These are phyloP conservation scores for Hamigera avellanea DNA, from an alignment of 495 filamentous ascomycete genomes.

Conservation along the genomic window DNA sequence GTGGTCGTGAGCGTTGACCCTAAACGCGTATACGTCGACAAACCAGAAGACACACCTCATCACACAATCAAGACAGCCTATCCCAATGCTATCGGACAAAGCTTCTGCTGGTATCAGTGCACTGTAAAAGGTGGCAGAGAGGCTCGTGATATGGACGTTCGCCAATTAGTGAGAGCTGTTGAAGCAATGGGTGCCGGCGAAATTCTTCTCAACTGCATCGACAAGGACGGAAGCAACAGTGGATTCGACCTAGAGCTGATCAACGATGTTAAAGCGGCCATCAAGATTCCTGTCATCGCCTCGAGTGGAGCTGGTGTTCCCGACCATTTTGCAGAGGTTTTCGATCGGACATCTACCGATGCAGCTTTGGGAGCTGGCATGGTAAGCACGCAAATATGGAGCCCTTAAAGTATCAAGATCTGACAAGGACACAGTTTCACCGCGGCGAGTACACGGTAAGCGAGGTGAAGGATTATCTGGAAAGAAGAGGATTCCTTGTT, in stretches of 20 bases:
- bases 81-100: conserved; percentile 65
- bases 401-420: conserved; percentile 4
- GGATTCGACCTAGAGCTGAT: conserved; percentile 94
- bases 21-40: conserved; percentile 74
- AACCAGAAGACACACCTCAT: conserved; percentile 60
- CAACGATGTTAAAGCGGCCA: conserved; percentile 65
- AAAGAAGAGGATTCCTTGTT: conserved; percentile 59
- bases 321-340: conserved; percentile 83
- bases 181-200: conserved; percentile 95
- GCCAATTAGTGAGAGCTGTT: conserved; percentile 75
- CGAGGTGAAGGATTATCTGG: conserved; percentile 81
- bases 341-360: conserved; percentile 73
- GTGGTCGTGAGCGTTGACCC: conserved; percentile 95
- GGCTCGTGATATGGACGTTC: conserved; percentile 79
- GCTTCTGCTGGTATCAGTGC: conserved; percentile 93
- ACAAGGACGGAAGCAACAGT: conserved; percentile 89
- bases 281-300: conserved; percentile 90
- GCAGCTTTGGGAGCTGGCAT: conserved; percentile 93
- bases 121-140: conserved; percentile 93
- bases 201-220: conserved; percentile 92
- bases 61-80: conserved; percentile 60
- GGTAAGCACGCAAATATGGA: conserved; percentile 35
- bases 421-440: conserved; percentile 55
- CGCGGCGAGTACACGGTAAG: conserved; percentile 87
- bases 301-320: conserved; percentile 89